Evolutionary conservation across 2,329 filamentous ascomycete genomes (phyloP), one percentile per base, ranked within the genome.

Genomic region (Colletotrichum melonis): DNA sequence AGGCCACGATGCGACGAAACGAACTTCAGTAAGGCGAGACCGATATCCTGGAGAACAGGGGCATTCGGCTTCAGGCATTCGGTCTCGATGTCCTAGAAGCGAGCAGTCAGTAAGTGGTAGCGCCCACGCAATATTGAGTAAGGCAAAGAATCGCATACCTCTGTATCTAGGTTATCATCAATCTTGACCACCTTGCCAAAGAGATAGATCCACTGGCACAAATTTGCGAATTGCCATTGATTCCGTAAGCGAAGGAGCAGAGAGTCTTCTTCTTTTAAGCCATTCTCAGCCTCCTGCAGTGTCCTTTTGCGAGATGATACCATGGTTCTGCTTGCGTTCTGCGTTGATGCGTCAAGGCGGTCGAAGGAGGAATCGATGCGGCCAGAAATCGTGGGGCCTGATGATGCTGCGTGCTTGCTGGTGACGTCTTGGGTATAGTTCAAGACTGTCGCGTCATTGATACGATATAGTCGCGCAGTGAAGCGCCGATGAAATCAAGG

Each of bases 221-320:
- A 86, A 79, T 95, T 96, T 74, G 96, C 94, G 83, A 98, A 98
- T 82, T 98, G 94, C 95, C 96, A 98, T 88, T 94, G 95, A 81
- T 94, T 97, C 75, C 96, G 91, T 77, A 98, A 89, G 76, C 88
- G 91, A 72, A 91, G 85, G 32, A 97, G 86, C 67, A 91, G 78
- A 4, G 84, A 81, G 1, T 78, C 76, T 72, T 82, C 80, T 26
- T 80, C 66, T 46, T 77, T 74, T 3, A 73, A 56, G 56, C 79
- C 76, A 76, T 81, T 73, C 63, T 84, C 84, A 76, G 82, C 81
- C 76, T 88, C 86, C 78, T 84, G 83, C 74, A 84, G 77, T 73
- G 84, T 80, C 79, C 87, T 84, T 82, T 89, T 89, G 78, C 86
- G 84, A 54, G 84, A 81, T 28, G 85, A 83, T 62, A 84, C 83